Base-by-base conservation (phyloP, 2,329 filamentous ascomycete genomes). In the Corniculantispora saksenae region DNA sequence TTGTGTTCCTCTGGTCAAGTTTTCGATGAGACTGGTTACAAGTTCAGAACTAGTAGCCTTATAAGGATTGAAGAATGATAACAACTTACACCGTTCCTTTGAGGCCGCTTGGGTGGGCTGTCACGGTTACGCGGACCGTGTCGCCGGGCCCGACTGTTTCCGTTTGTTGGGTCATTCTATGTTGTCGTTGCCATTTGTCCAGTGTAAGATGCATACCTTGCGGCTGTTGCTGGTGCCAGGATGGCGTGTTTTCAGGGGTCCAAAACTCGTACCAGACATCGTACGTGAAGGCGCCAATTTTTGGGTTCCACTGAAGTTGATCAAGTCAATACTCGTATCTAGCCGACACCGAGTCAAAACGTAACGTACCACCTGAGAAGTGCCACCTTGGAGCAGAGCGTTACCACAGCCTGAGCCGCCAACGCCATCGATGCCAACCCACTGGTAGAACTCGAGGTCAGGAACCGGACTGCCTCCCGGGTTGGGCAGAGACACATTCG, bases 241-340 rank as follows among this genome's bases (percentile, higher is more conserved):
- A 57, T 15, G 54, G 35, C 54, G n/a, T 19, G 54, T 57, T 57
- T 7, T n/a, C n/a, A 3, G 54, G 54, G 8, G 54, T 57, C 17
- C n/a, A 57, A 43, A 43, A 57, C 38, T 57, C 35, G 29, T 38
- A n/a, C 54, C 54, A 57, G 35, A 57, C 54, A 32, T 57, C 54
- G 32, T 57, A 57, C 21, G 35, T n/a, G 12, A 57, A 57, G n/a
- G 35, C 3, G 35, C 32, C 32, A 32, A 10, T 32, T 32, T 45
- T 43, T 5, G 29, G 9, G 21, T 57, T 45, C 54, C 54, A 57
- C 54, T 57, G 32, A 2, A 10, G 21, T 57, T 27, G 35, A 43
- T 38, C 32, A 43, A 27, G 54, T 57, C 15, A 43, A 25, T 27
- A 25, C 35, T 3, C 21, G 27, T 32, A 43, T 13, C n/a, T 12